These are phyloP conservation scores for Trichoderma sp. DNA, from an alignment of 2,329 filamentous ascomycete genomes.

Conservation along the genomic window DNA sequence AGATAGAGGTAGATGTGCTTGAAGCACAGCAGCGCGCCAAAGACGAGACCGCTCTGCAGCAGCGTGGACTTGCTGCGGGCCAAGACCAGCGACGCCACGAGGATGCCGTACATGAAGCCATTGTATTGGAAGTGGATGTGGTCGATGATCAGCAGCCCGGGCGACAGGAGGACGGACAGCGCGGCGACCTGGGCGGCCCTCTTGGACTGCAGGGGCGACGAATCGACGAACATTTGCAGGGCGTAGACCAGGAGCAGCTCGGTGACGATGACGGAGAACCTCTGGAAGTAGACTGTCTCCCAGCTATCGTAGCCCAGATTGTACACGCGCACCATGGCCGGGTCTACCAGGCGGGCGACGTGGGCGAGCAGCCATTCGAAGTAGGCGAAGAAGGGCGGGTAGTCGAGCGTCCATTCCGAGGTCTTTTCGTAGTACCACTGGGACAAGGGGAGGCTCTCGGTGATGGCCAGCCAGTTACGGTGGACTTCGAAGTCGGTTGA, in stretches of 20 bases:
- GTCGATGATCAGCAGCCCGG: conserved; percentile 93
- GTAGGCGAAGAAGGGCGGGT: conserved; percentile 95
- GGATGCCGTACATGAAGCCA: conserved; percentile 88
- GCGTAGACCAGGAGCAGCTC: conserved; percentile 85
- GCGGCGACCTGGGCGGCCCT: conserved; percentile 82
- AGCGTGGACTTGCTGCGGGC: conserved; percentile 75
- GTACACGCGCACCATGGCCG: conserved; percentile 77
- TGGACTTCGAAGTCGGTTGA: conserved; percentile 99
- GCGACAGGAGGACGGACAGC: conserved; percentile 86
- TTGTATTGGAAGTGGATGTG: conserved; percentile 99
- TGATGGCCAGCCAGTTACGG: conserved; percentile 97
- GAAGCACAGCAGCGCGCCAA: conserved; percentile 84
- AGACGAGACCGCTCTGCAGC: conserved; percentile 77
- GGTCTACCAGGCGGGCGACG: conserved; percentile 73
- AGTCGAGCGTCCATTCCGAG: conserved; percentile 99
- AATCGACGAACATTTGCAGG: conserved; percentile 77
- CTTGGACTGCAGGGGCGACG: conserved; percentile 65
- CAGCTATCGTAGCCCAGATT: conserved; percentile 87
- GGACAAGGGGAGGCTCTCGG: conserved; percentile 80
- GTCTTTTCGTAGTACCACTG: conserved; percentile 98
- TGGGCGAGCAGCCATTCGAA: conserved; percentile 94
- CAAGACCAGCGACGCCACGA: conserved; percentile 83
- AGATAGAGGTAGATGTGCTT: conserved; percentile 99
- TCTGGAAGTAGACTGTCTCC: conserved; percentile 93
- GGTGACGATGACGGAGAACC: conserved; percentile 80